Conservation (phyloP, 371 early-diverging fungal genomes). For the Actinomucor elegans region DNA sequence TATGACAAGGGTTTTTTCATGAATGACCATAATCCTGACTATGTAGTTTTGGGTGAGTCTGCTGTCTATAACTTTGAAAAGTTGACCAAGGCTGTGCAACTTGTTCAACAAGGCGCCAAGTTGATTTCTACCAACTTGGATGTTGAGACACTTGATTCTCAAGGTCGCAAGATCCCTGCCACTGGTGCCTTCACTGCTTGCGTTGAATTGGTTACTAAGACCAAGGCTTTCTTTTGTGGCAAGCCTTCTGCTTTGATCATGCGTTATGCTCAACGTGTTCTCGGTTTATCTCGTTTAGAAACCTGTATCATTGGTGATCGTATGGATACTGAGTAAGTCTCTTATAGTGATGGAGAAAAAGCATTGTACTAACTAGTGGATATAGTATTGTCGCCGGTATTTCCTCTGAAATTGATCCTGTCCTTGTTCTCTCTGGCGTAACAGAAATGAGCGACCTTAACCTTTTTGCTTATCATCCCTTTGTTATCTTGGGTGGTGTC, state of each 20-base stretch:
- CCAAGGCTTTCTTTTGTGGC: slow-evolving; percentile 69
- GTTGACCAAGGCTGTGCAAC: slow-evolving; percentile 60
- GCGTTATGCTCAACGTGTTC: slow-evolving; percentile 62
- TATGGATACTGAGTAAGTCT: slow-evolving; percentile 64
- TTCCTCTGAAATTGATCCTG: slow-evolving; percentile 62
- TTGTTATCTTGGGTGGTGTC: slow-evolving; percentile 59
- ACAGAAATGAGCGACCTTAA: slow-evolving; percentile 53
- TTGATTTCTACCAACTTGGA: slow-evolving; percentile 71
- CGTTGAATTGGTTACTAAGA: slow-evolving; percentile 63
- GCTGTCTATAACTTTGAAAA: slow-evolving; percentile 63
- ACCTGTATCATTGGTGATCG: slow-evolving; percentile 73
- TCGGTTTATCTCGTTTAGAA: slow-evolving; percentile 57
- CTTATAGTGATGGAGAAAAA: background rate
- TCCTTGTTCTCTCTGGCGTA: slow-evolving; percentile 66
- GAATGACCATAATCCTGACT: slow-evolving; percentile 66
- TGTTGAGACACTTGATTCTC: slow-evolving; percentile 58
- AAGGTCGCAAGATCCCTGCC: slow-evolving; percentile 58
- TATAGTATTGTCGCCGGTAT: slow-evolving; percentile 55
- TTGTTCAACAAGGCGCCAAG: slow-evolving; percentile 60
- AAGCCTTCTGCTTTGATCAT: slow-evolving; percentile 70
- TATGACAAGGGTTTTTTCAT: slow-evolving; percentile 70
- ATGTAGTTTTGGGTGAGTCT: slow-evolving; percentile 68
- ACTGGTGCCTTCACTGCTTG: slow-evolving; percentile 64
- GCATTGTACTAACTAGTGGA: background rate
- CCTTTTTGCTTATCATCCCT: slow-evolving; percentile 62